Evolutionary conservation across 805 yeast species (phyloP), one percentile per base, ranked within the genome.

Genomic region (Metschnikowia lochheadii): DNA sequence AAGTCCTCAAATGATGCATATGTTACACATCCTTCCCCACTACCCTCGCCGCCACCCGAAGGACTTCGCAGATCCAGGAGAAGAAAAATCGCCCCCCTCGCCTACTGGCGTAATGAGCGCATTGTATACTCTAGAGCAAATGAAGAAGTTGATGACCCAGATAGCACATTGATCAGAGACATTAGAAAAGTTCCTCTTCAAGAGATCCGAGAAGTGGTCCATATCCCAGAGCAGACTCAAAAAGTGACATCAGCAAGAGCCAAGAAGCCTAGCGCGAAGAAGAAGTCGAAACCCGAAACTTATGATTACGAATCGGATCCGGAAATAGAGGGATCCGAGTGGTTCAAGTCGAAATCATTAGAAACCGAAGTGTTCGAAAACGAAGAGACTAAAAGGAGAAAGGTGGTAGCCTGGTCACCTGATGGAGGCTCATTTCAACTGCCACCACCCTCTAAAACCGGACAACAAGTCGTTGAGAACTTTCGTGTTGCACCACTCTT

Each of bases 81-180:
- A 59, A 78, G 81, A 0, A 78, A 80, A 54, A 76, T 86, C 6
- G 79, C 84, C 3, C 92, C 96, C 0, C 69, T 89, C 55, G 91
- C 89, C 2, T 87, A 77, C 63, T 89, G 96, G 96, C 80, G 87
- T 63, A 87, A 87, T 60, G 96, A 89, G 66, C 73, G 82, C 52
- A 79, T 86, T 31, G 79, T 87, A 3, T 89, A 86, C 60, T 58
- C 69, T 1, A 55, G 69, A 35, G 72, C 73, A 6, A 34, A 55
- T 37, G 69, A 65, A 36, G 71, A 75, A 39, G 59, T 57, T 17
- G 63, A 56, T 15, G 78, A 76, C 49, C 75, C 79, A 5, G 80
- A 79, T 48, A 68, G 75, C 17, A 69, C 73, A 2, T 56, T 72
- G 34, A 60, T 63, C 17, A 56, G 55, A 13, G 72, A 69, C 49